Percentiles rank a stretch among this genome's conserved stretches.
Conservation (phyloP, 768 basidiomycete species). For the Suillus variegatus region DNA sequence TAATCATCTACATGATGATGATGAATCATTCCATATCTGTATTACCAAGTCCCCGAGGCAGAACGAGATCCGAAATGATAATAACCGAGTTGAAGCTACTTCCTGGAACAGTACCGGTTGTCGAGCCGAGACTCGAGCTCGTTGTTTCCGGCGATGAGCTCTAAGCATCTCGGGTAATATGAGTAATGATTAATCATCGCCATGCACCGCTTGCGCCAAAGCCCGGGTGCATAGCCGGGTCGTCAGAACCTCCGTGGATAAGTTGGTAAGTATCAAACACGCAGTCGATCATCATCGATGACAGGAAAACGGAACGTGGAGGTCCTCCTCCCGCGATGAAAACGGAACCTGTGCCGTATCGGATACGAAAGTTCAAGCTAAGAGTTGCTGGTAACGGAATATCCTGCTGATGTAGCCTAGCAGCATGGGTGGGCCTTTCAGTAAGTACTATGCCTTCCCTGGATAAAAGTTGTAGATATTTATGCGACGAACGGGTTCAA, state of each 20-base stretch:
- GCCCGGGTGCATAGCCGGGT: not conserved
- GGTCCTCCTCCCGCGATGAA: not conserved
- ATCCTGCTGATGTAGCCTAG: not conserved
- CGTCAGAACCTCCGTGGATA: not conserved
- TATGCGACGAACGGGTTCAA: not conserved
- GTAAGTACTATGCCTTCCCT: not conserved
- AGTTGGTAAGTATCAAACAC: not conserved
- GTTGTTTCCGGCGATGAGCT: not conserved
- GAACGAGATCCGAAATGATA: conserved; percentile 1
- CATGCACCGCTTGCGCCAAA: not conserved
- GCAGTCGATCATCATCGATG: not conserved
- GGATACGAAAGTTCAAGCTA: not conserved
- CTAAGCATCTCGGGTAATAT: not conserved
- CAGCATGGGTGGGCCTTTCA: not conserved
- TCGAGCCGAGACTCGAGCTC: not conserved
- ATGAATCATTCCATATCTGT: not conserved
- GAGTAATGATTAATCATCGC: too few relatives aligned
- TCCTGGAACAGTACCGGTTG: not conserved
- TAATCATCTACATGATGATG: too few relatives aligned
- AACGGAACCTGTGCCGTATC: not conserved
- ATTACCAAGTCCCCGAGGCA: not conserved
- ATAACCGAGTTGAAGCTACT: not conserved
- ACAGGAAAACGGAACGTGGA: not conserved
- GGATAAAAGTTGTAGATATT: not conserved
- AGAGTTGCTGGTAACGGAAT: not conserved